Evolutionary conservation across 2,329 filamentous ascomycete genomes (phyloP).

Genomic region (Scedosporium aurantiacum): DNA sequence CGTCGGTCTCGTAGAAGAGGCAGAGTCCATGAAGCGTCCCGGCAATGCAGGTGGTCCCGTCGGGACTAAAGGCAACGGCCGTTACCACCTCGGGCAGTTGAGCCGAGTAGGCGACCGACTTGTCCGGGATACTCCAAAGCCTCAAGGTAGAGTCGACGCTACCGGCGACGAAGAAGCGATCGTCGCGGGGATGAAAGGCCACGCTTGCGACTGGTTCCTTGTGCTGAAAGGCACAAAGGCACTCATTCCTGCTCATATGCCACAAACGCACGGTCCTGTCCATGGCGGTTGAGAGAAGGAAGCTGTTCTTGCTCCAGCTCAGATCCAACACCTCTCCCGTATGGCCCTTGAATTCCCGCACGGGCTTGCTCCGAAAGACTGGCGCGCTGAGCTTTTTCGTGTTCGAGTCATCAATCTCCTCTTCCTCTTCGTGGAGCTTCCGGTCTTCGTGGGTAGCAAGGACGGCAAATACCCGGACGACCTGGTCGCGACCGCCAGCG

Average conservation of each 20-base stretch:
- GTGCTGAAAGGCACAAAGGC: conserved; percentile 87
- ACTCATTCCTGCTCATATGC: conserved; percentile 79
- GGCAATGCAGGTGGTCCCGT: conserved; percentile 81
- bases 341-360: conserved; percentile 74
- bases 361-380: conserved; percentile 71
- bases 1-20: conserved; percentile 87
- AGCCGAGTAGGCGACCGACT: conserved; percentile 73
- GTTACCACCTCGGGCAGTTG: conserved; percentile 81
- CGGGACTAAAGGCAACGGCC: conserved; percentile 84
- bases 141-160: conserved; percentile 81
- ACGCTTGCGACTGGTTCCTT: conserved; percentile 93
- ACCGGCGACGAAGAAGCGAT: conserved; percentile 92
- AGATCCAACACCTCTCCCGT: conserved; percentile 78
- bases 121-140: conserved; percentile 95
- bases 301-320: conserved; percentile 99
- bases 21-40: conserved; percentile 78
- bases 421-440: conserved; percentile 59
- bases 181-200: conserved; percentile 85
- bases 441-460: conserved; percentile 75
- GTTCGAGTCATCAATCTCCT: conserved; percentile 31
- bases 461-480: conserved; percentile 82
- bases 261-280: conserved; percentile 93
- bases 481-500: conserved; percentile 78
- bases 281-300: conserved; percentile 90
- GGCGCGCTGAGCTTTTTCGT: conserved; percentile 67